Percentiles rank a stretch among this genome's conserved stretches.
phyloP scores from a whole-genome alignment of 441 rosid species.

The Bruguiera hainesii region DNA sequence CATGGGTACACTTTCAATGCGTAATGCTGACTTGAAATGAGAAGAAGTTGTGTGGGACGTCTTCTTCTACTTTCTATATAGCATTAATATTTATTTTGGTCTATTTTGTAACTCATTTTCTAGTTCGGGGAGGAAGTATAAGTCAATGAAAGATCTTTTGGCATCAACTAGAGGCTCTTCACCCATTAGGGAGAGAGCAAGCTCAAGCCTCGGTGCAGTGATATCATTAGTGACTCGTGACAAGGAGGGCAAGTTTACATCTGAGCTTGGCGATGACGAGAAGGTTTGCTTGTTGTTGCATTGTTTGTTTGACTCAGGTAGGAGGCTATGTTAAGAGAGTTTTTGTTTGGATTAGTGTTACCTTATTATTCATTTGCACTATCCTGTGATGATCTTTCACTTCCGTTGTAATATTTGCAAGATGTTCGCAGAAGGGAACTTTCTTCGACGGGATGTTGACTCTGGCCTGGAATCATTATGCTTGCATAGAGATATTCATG shows the following conservation, averaged over 20 bases:
- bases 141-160: slow-evolving; percentile 79
- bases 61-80: not conserved
- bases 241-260: slow-evolving; percentile 67
- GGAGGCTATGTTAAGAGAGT: slow-evolving; percentile 10
- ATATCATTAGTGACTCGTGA: slow-evolving; percentile 90
- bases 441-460: slow-evolving; percentile 67
- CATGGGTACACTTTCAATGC: not conserved
- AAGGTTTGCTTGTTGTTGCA: slow-evolving; percentile 36
- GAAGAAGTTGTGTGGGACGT: not conserved
- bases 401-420: slow-evolving; percentile 62
- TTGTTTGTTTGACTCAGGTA: slow-evolving; percentile 71
- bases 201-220: slow-evolving; percentile 84
- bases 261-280: slow-evolving; percentile 60
- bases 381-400: slow-evolving; percentile 53
- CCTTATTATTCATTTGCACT: slow-evolving; percentile 16
- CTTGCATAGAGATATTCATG: slow-evolving; percentile 79
- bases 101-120: slow-evolving; percentile 14
- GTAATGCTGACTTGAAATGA: not conserved
- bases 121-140: slow-evolving; percentile 72
- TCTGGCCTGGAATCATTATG: slow-evolving; percentile 43
- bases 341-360: slow-evolving; percentile 3
- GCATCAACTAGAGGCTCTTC: slow-evolving; percentile 73
- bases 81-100: slow-evolving; percentile 17
- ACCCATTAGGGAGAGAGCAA: slow-evolving; percentile 76
- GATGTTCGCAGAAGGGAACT: slow-evolving; percentile 74